phyloP scores from a whole-genome alignment of 768 basidiomycete genomes.

The Cytidiella melzeri region DNA sequence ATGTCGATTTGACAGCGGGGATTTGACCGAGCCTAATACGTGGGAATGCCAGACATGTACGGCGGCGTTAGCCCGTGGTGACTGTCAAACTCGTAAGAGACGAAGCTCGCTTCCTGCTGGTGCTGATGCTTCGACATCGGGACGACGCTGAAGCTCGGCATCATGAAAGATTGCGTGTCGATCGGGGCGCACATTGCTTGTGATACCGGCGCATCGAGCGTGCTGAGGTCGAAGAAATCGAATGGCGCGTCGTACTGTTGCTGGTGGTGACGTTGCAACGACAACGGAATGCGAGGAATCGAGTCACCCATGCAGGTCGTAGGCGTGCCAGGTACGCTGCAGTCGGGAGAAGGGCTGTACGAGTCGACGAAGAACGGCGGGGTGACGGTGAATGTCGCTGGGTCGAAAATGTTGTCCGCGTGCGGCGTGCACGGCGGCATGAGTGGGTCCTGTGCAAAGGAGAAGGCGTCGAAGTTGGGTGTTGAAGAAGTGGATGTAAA shows the following conservation, averaged over 20 bases:
- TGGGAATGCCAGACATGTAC: constrained; percentile 13
- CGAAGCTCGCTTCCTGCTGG: constrained; percentile 1
- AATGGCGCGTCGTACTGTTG: constrained; percentile 14
- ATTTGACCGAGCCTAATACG: constrained; percentile 3
- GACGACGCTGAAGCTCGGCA: not conserved
- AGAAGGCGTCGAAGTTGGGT: constrained; percentile 10
- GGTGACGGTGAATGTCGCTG: constrained; percentile 12
- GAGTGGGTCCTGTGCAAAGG: constrained; percentile 1
- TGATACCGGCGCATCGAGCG: not conserved
- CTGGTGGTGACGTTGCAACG: constrained; percentile 5
- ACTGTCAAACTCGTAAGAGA: constrained; percentile 18
- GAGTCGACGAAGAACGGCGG: constrained; percentile 17
- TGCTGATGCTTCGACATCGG: constrained; percentile 3
- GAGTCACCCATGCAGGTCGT: constrained; percentile 3
- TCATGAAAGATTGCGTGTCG: not conserved
- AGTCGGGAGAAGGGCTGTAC: constrained; percentile 20
- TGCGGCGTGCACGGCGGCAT: constrained; percentile 2
- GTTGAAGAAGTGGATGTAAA: constrained; percentile 13
- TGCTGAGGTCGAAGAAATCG: constrained; percentile 18
- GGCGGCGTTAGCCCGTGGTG: constrained; percentile 12
- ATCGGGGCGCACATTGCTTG: not conserved
- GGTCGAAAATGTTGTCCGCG: constrained; percentile 15
- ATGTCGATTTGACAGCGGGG: not conserved
- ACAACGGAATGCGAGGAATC: not conserved
- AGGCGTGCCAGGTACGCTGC: constrained; percentile 23